phyloP scores from a whole-genome alignment of 2,329 filamentous ascomycete genomes.

The Neoarthrinium moseri region DNA sequence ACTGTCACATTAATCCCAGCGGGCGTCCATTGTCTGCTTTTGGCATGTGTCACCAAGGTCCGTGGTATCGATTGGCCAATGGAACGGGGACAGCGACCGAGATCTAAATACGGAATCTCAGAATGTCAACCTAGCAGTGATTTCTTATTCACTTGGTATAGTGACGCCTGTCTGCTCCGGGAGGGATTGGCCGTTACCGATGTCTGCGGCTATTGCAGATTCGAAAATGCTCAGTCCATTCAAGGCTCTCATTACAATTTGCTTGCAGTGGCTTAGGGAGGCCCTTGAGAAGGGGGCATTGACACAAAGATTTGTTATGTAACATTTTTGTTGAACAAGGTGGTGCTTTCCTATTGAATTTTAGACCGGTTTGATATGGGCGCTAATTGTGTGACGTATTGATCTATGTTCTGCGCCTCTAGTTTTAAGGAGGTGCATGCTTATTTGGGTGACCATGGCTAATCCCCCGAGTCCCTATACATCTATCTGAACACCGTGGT shows the following conservation, averaged over 20 bases:
- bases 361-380: neutral
- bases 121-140: neutral
- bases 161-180: neutral
- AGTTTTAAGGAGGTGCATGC: neutral
- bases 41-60: conserved; percentile 3
- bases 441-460: neutral
- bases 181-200: conserved; percentile 1
- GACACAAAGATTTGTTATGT: neutral
- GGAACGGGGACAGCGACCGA: neutral
- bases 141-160: conserved; percentile 3
- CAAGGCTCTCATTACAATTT: conserved; percentile 2
- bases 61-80: conserved; percentile 2
- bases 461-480: neutral
- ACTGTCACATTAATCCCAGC: neutral
- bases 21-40: neutral
- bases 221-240: neutral
- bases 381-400: conserved; percentile 2
- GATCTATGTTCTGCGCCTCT: conserved; percentile 1
- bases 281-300: neutral
- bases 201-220: conserved; percentile 2
- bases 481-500: neutral
- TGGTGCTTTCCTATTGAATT: conserved; percentile 2
- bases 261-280: neutral
- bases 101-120: neutral
- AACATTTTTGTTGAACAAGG: neutral